Percentiles rank a stretch among this genome's conserved stretches.
Evolutionary conservation across 2,329 filamentous ascomycete genomes (phyloP).

Genomic region (Falciphora oryzae): DNA sequence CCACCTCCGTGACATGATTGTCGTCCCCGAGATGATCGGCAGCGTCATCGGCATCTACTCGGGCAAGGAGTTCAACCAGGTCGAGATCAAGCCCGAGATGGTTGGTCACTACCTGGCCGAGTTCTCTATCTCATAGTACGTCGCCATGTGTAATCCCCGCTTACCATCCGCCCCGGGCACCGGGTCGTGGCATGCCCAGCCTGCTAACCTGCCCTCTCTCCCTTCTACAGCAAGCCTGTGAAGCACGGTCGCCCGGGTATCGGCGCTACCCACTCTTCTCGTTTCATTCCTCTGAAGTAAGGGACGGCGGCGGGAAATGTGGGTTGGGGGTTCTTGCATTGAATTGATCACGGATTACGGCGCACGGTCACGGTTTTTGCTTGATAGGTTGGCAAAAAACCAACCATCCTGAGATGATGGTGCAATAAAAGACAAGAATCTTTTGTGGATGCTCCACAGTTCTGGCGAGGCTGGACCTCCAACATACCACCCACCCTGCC

Average conservation of each 20-base stretch:
- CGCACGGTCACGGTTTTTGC: conserved; percentile 51
- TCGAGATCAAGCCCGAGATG: conserved; percentile 99
- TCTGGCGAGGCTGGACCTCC: no score
- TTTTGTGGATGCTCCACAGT: not conserved
- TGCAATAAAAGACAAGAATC: conserved; percentile 13
- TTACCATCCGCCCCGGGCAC: no score
- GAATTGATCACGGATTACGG: conserved; percentile 44
- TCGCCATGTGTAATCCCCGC: conserved; percentile 25
- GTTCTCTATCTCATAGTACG: conserved; percentile 99
- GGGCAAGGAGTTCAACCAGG: conserved; percentile 99
- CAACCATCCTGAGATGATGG: conserved; percentile 9
- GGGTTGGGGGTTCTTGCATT: conserved; percentile 50
- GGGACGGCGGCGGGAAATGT: conserved; percentile 9
- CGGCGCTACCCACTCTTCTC: conserved; percentile 99
- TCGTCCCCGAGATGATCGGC: conserved; percentile 99
- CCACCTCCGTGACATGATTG: conserved; percentile 99
- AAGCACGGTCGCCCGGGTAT: conserved; percentile 99
- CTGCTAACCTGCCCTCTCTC: conserved; percentile 11
- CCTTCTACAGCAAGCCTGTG: conserved; percentile 78
- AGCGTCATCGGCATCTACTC: conserved; percentile 99
- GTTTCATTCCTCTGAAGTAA: conserved; percentile 99
- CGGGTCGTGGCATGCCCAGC: not conserved
- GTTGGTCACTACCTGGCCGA: conserved; percentile 99
- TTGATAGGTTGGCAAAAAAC: conserved; percentile 11
- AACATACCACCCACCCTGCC: not conserved